Evolutionary conservation across 139 green algal genomes (phyloP).

Genomic region (Yamagishiella unicocca): DNA sequence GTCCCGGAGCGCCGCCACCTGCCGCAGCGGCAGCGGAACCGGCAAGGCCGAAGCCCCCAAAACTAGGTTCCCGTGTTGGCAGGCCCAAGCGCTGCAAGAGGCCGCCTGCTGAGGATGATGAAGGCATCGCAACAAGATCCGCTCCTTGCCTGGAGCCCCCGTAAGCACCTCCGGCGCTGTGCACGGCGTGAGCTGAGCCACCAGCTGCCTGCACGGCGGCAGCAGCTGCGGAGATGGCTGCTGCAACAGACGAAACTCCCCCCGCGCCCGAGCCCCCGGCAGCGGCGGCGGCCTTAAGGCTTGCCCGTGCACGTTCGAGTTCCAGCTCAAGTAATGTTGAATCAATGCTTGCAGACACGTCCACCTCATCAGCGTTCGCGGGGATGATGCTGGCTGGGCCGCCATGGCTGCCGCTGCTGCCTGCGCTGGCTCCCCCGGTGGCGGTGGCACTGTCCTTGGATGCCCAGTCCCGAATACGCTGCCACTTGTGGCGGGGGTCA

Average conservation of each 20-base stretch:
- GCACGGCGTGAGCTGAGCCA: background rate
- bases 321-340: conserved; percentile 51
- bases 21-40: background rate
- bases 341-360: conserved; percentile 19
- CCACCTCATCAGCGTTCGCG: background rate
- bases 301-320: conserved; percentile 27
- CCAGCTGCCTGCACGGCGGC: background rate
- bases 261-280: background rate
- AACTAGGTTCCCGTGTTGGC: background rate
- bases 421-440: background rate
- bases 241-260: background rate
- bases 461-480: conserved; percentile 56
- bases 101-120: background rate
- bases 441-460: conserved; percentile 38
- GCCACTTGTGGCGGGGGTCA: conserved; percentile 52
- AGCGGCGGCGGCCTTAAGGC: conserved; percentile 33
- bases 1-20: background rate
- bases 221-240: background rate
- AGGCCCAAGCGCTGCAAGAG: background rate
- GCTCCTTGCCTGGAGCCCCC: background rate
- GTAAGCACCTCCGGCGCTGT: background rate
- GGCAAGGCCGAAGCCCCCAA: background rate
- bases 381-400: background rate
- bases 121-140: background rate
- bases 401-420: background rate